A percentile compares a stretch with the other conserved stretches of the same genome.
These are phyloP conservation scores for Pythium volutum DNA, from an alignment of 352 stramenopile species.

Conservation along the genomic window DNA sequence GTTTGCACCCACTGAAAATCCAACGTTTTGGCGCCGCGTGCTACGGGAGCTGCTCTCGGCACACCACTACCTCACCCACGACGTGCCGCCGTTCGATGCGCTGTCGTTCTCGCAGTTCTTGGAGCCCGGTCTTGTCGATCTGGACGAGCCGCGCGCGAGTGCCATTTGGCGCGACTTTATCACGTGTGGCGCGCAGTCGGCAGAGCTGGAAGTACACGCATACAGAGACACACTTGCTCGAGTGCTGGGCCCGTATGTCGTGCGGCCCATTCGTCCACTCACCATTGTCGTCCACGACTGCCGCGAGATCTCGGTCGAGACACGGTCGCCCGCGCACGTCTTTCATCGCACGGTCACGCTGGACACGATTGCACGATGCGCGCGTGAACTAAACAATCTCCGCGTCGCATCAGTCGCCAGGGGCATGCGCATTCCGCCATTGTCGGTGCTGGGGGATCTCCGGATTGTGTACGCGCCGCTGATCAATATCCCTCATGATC, in stretches of 20 bases:
- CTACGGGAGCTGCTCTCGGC: not conserved
- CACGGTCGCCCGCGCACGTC: no score
- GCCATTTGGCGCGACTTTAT: slow-evolving; percentile 7
- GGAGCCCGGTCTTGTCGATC: not conserved
- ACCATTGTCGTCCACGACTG: no score
- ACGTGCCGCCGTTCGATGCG: slow-evolving; percentile 1
- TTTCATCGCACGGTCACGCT: not conserved
- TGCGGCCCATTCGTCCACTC: not conserved
- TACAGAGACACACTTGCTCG: not conserved
- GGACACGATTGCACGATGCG: not conserved
- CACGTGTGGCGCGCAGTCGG: slow-evolving; percentile 5
- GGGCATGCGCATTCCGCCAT: no score
- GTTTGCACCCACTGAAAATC: not conserved
- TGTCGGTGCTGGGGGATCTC: not conserved
- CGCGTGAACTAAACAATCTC: not conserved
- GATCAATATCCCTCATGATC: no score
- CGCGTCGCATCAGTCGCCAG: not conserved
- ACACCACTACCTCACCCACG: not conserved
- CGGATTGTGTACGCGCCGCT: not conserved
- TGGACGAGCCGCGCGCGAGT: not conserved
- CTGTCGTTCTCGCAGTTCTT: not conserved
- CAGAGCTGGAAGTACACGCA: no score
- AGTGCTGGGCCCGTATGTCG: not conserved
- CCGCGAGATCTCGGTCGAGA: no score
- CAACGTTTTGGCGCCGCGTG: slow-evolving; percentile 4